Base-by-base conservation (phyloP, 331 rosid genomes). In the Stylosanthes scabra region DNA sequence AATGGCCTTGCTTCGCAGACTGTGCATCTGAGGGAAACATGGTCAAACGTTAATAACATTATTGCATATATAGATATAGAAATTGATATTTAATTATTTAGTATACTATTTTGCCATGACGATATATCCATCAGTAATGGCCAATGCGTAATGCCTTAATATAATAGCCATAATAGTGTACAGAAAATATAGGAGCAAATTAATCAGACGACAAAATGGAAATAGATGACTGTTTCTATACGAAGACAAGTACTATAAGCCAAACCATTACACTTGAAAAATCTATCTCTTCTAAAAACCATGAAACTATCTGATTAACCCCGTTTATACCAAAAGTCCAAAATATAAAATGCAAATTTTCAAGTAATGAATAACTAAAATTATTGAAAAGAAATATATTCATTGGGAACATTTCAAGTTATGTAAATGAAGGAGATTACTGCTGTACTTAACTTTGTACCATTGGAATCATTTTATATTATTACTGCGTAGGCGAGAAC, bases 1-100 rank as follows among this genome's bases (percentile, higher is more conserved):
- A 95, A 67, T 88, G 93, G 44, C 93, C 92, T 60, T 63, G 52
- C 77, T 77, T 86, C 40, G 86, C 82, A 13, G 87, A 62, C 42
- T 88, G 96, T 86, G 86, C 45, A 54, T 63, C 57, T 27, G 28
- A 47, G 57, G 15, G 72, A 57, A 64, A 40, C 39, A 34, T 27
- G 14, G 47, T 59, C 3, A 65, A 67, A 51, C 47, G 56, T 71
- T 77, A 60, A 15, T 80, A 59, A 66, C 71, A 9, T 58, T 49
- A 11, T 34, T 59, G 45, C n/a, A 14, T 37, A 63, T 62, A 42
- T 73, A 7, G 6, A 13, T n/a, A n/a, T n/a, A n/a, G n/a, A n/a
- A n/a, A n/a, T n/a, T n/a, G n/a, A n/a, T n/a, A 13, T 13, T n/a
- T 20, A 11, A 14, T 50, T n/a, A 68, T 12, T 12, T 15, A 65